Evolutionary conservation across 2,329 filamentous ascomycete genomes (phyloP), one percentile per base, ranked within the genome.

Genomic region (Venturia asperata): DNA sequence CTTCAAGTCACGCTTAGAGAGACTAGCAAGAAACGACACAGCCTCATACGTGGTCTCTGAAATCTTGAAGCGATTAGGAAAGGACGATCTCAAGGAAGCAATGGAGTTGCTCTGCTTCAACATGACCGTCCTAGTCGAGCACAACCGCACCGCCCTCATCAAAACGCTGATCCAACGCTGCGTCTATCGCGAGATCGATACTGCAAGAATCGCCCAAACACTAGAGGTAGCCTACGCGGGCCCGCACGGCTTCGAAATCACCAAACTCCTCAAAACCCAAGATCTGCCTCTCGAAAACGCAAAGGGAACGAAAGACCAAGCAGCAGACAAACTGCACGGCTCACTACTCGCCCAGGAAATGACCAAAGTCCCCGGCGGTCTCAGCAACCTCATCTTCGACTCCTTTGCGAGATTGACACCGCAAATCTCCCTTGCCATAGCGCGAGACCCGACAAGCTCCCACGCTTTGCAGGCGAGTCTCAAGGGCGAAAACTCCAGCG

Each of bases 41-140:
- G 92, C 94, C 6, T 89, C 87, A 30, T 97, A 96, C 72, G 89
- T 95, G 0, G 91, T 91, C 24, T 89, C 92, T 69, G 85, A 87
- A 66, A 87, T 95, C 3, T 79, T 99, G 55, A 90, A 91, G 73
- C 85, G 94, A 64, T 81, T 97, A 13, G 88, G 90, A 74, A 92
- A 91, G 72, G 91, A 96, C 67, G 92, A 97, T 72, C 81, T 99
- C 10, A 81, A 87, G 52, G 84, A 85, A 65, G 90, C 89, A 0
- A 84, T 92, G 65, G 81, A 86, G 61, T 82, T 87, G 70, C 89
- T 96, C 65, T 75, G 87, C 4, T 88, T 91, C 0, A 87, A 91
- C 64, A 82, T 97, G 6, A 82, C 85, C 0, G 84, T 83, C 62
- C 81, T 97, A 10, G 83, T 97, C 10, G 82, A 89, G 64, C 86